Percentiles rank a stretch among this genome's conserved stretches.
These are phyloP conservation scores for Hebeloma cylindrosporum DNA, from an alignment of 768 basidiomycete genomes.

Conservation along the genomic window DNA sequence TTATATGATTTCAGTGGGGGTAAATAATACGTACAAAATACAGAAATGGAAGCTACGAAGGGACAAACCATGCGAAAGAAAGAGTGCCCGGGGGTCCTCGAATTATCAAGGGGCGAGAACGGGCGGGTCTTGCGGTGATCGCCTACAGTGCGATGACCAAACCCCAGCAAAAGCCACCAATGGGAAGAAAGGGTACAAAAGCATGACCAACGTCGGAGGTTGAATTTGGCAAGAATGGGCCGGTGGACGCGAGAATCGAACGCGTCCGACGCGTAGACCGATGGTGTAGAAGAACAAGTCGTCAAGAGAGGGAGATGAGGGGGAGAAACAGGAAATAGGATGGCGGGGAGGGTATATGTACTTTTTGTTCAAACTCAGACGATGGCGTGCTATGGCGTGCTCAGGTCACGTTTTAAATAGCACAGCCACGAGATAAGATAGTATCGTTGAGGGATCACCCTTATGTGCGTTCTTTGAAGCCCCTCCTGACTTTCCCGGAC, in stretches of 20 bases:
- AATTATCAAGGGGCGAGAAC: slow-evolving; percentile 6
- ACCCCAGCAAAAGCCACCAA: too few relatives aligned
- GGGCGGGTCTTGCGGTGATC: neutral
- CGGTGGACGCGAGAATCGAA: slow-evolving; percentile 1
- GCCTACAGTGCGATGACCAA: too few relatives aligned
- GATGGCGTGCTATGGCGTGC: slow-evolving; percentile 46
- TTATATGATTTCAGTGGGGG: slow-evolving; percentile 26
- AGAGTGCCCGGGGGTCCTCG: slow-evolving; percentile 3
- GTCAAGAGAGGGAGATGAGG: neutral
- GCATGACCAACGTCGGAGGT: slow-evolving; percentile 26
- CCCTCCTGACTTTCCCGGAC: too few relatives aligned
- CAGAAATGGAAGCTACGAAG: slow-evolving; percentile 2
- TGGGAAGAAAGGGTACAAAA: neutral
- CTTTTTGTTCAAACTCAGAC: slow-evolving; percentile 38
- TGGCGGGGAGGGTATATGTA: slow-evolving; percentile 27
- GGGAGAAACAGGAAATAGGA: slow-evolving; percentile 6
- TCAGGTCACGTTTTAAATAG: slow-evolving; percentile 24
- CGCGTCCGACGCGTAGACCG: neutral
- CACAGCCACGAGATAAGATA: slow-evolving; percentile 8
- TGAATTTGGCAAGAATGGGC: slow-evolving; percentile 20
- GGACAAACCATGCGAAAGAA: slow-evolving; percentile 6
- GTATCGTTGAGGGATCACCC: slow-evolving; percentile 3
- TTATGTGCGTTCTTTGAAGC: too few relatives aligned
- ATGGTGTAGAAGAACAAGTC: slow-evolving; percentile 1
- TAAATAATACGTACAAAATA: slow-evolving; percentile 24